Evolutionary conservation across 192 early-diverging fungal species (phyloP), one percentile per base, ranked within the genome.

Genomic region (Chytriomyces sp.): DNA sequence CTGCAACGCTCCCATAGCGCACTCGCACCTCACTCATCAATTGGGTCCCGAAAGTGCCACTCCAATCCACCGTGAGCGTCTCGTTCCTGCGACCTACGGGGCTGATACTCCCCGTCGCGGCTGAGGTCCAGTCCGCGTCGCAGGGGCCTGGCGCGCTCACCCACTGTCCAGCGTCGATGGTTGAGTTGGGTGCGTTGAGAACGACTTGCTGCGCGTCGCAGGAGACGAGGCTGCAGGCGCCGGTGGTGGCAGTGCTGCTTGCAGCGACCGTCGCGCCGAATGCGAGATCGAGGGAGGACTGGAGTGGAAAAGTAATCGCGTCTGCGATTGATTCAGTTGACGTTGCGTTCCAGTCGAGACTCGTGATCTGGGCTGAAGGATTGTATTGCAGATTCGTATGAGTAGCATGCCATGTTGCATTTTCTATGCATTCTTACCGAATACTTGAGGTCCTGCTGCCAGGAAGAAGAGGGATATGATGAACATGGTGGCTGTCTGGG

Each of bases 21-120:
- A 71, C 58, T 17, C 69, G 28, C 2, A 71, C 57, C 39, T 71
- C 69, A 5, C 26, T 37, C 28, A 71, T 54, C 8, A 71, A 44
- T 26, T 49, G 39, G 2, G 69, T 71, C 25, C 40, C 40, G 39
- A 41, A 71, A 30, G 58, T 71, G 19, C 4, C 57, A 10, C 36
- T 40, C 69, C 69, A 71, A 26, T 71, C 69, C 19, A 71, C 14
- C 5, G 6, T 40, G 19, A 71, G 36, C 19, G 56, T 28, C 34
- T 31, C 69, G 57, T 71, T 71, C 4, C 30, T 19, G 14, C 57
- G 37, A 26, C 62, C 62, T 2, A 25, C 0, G 37, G 40, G 39
- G 2, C 12, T 17, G 10, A 64, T 39, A 14, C 25, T 44, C 22
- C 62, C 40, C n/a, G 39, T 39, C 1, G 12, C 37, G 17, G 62